Evolutionary conservation across 768 basidiomycete genomes (phyloP), one percentile per base, ranked within the genome.

Genomic region (Trametes punicea): DNA sequence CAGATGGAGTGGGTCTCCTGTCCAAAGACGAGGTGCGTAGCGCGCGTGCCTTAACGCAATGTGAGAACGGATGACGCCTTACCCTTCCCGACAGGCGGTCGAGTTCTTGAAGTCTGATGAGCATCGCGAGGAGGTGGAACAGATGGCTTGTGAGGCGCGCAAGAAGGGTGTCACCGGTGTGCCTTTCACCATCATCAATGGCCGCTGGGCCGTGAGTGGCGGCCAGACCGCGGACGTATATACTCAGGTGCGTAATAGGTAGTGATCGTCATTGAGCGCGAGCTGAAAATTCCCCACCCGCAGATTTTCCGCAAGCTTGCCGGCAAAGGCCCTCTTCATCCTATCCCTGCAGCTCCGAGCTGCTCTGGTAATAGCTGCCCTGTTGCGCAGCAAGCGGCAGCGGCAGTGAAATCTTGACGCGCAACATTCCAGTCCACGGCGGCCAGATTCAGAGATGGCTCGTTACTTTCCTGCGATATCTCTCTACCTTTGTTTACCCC

Each of bases 111-210:
- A 81, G 36, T 82, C 85, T 3, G 77, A 85, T 64, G 87, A 88
- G 62, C 73, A 85, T 54, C 75, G 79, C 63, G 74, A 78, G 49
- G 87, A 88, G 60, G 83, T 92, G 1, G 73, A 83, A 57, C 71
- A 74, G 9, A 81, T 85, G 71, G 84, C 83, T 63, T 74, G 77
- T 8, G 78, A 81, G 45, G 86, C 86, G 36, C 79, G 83, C 51
- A 71, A 74, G 38, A 79, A 83, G 53, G 89, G 89, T 16, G 81
- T 93, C 47, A 83, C 81, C 5, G 89, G 90, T 34, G 88, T 93
- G 3, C 90, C 90, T 7, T 82, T 90, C 74, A 85, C 83, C 25
- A 81, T 92, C 64, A 85, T 92, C 62, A 83, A 90, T 67, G 80
- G 82, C 11, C 85, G 84, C 65, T 92, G 87, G 84, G 87, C 84